A percentile compares a stretch with the other conserved stretches of the same genome.
These are phyloP conservation scores for Rutstroemia sydowiana DNA, from an alignment of 2,329 filamentous ascomycete genomes.

Conservation along the genomic window DNA sequence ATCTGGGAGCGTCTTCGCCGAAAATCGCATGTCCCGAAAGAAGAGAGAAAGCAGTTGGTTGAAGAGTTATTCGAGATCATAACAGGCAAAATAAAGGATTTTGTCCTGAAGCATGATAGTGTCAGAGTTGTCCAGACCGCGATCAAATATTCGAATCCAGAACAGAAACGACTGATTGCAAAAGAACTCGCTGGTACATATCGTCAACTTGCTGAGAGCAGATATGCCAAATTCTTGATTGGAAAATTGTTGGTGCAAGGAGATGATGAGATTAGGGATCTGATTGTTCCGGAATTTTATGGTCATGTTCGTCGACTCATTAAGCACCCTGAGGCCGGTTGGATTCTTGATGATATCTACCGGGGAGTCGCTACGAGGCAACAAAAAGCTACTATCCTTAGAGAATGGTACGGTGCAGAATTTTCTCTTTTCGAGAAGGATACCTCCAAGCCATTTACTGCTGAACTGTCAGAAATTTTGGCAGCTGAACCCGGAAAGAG, in stretches of 20 bases:
- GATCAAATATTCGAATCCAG: slow-evolving; percentile 84
- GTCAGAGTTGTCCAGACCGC: slow-evolving; percentile 96
- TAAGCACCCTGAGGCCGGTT: slow-evolving; percentile 91
- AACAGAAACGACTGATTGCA: slow-evolving; percentile 81
- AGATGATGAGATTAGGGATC: slow-evolving; percentile 75
- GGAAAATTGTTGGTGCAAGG: slow-evolving; percentile 93
- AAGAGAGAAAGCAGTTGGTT: slow-evolving; percentile 81
- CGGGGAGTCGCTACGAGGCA: slow-evolving; percentile 76
- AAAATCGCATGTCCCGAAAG: slow-evolving; percentile 86
- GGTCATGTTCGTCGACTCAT: slow-evolving; percentile 88
- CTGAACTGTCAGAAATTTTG: slow-evolving; percentile 68
- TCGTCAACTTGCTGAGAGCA: slow-evolving; percentile 79
- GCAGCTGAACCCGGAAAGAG: slow-evolving; percentile 76
- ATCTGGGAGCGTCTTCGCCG: slow-evolving; percentile 90
- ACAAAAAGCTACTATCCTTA: slow-evolving; percentile 77
- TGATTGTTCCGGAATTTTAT: slow-evolving; percentile 92
- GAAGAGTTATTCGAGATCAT: slow-evolving; percentile 87
- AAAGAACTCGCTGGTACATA: slow-evolving; percentile 80
- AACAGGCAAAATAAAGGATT: slow-evolving; percentile 84
- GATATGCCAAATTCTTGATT: slow-evolving; percentile 95
- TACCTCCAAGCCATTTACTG: slow-evolving; percentile 40
- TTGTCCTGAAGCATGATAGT: slow-evolving; percentile 96
- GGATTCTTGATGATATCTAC: slow-evolving; percentile 97
- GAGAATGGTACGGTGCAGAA: slow-evolving; percentile 95
- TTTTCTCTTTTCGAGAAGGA: slow-evolving; percentile 72